Evolutionary conservation across 2,329 filamentous ascomycete genomes (phyloP).

Genomic region (Curvularia lunata): DNA sequence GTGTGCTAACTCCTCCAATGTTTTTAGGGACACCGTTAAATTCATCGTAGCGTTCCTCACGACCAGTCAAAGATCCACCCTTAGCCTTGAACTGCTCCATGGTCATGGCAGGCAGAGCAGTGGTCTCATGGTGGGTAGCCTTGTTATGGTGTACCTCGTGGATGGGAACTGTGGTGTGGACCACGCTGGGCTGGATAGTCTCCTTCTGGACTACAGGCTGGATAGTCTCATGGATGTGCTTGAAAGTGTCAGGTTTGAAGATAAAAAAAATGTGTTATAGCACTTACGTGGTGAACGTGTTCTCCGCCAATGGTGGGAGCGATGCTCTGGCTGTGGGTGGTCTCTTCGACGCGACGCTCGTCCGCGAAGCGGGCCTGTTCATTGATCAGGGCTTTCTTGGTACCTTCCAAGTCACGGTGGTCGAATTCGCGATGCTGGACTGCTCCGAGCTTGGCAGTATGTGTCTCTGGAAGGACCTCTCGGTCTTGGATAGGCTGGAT

Average conservation of each 20-base stretch:
- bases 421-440: constrained; percentile 68
- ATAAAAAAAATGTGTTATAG: background rate
- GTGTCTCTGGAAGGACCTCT: constrained; percentile 66
- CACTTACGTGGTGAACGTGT: constrained; percentile 64
- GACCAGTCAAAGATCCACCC: constrained; percentile 61
- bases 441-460: constrained; percentile 63
- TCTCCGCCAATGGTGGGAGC: constrained; percentile 63
- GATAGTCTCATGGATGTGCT: constrained; percentile 69
- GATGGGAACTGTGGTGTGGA: constrained; percentile 74
- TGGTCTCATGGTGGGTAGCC: constrained; percentile 69
- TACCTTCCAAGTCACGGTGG: constrained; percentile 61
- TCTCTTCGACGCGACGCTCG: constrained; percentile 55
- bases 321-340: constrained; percentile 57
- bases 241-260: constrained; percentile 13
- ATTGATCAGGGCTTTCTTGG: constrained; percentile 39
- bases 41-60: constrained; percentile 63
- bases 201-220: constrained; percentile 76
- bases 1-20: constrained; percentile 45
- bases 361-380: constrained; percentile 64
- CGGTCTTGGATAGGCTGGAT: constrained; percentile 67
- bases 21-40: constrained; percentile 67
- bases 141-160: constrained; percentile 74
- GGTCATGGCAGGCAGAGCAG: constrained; percentile 67
- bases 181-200: constrained; percentile 68
- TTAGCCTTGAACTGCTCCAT: constrained; percentile 68